Evolutionary conservation across 1,139 yeast species (phyloP).

Genomic region (Protomyces arabidopsidicola): DNA sequence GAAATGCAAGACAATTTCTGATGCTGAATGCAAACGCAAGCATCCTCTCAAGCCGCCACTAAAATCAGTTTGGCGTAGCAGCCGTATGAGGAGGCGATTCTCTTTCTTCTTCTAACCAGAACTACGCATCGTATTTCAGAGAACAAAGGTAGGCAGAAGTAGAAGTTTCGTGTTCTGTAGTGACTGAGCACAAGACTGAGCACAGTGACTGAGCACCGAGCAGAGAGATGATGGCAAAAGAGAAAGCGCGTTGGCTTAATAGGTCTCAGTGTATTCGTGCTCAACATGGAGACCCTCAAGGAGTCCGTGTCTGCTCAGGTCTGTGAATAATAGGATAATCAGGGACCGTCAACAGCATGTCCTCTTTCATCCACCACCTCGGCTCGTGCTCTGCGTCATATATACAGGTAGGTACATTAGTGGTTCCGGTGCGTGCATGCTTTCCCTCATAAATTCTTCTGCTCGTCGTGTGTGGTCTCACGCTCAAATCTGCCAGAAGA

Average conservation of each 20-base stretch:
- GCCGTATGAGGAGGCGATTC: constrained; percentile 23
- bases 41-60: constrained; percentile 26
- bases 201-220: background rate
- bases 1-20: background rate
- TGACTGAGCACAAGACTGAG: background rate
- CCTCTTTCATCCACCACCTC: background rate
- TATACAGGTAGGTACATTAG: no score
- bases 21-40: constrained; percentile 2
- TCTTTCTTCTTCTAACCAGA: constrained; percentile 26
- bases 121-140: constrained; percentile 19
- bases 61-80: constrained; percentile 26
- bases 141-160: constrained; percentile 28
- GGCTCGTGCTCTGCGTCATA: no score
- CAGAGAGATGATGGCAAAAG: background rate
- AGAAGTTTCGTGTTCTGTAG: constrained; percentile 2
- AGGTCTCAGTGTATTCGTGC: constrained; percentile 26
- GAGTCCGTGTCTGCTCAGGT: constrained; percentile 25
- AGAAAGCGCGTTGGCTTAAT: background rate
- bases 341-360: constrained; percentile 1
- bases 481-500: no score
- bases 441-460: no score
- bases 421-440: no score
- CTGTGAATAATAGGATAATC: constrained; percentile 26
- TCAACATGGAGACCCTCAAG: constrained; percentile 11
- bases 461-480: no score